phyloP scores from a whole-genome alignment of 495 filamentous ascomycete genomes.

The Bryoglossum gracile region DNA sequence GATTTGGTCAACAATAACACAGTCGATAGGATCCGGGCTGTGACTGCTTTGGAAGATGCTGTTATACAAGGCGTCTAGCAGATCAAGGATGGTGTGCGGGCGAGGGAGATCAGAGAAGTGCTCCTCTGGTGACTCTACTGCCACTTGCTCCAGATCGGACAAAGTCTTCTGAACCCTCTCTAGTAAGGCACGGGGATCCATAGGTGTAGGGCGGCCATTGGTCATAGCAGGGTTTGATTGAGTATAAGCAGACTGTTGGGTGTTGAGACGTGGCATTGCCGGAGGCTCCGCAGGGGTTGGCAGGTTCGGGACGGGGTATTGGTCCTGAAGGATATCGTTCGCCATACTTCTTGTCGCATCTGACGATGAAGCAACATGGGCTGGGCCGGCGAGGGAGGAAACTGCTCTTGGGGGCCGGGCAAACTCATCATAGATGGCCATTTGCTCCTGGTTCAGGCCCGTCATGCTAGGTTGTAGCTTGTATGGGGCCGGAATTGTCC shows the following conservation, averaged over 20 bases:
- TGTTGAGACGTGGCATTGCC: slow-evolving; percentile 58
- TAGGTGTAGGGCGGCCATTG: slow-evolving; percentile 18
- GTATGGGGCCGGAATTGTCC: slow-evolving; percentile 84
- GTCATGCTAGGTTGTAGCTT: slow-evolving; percentile 56
- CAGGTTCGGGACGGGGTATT: slow-evolving; percentile 67
- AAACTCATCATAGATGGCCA: slow-evolving; percentile 95
- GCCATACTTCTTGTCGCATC: slow-evolving; percentile 46
- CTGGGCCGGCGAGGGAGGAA: slow-evolving; percentile 31
- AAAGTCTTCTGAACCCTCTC: slow-evolving; percentile 64
- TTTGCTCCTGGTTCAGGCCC: slow-evolving; percentile 84
- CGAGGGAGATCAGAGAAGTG: slow-evolving; percentile 62
- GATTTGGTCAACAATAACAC: slow-evolving; percentile 61
- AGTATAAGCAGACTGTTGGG: slow-evolving; percentile 55
- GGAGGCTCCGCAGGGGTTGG: slow-evolving; percentile 77
- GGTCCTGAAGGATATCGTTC: slow-evolving; percentile 75
- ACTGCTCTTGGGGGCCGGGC: slow-evolving; percentile 63
- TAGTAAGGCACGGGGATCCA: slow-evolving; percentile 53
- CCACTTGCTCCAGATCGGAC: slow-evolving; percentile 58
- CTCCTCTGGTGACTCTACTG: slow-evolving; percentile 59
- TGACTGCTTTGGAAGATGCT: slow-evolving; percentile 48
- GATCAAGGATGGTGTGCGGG: slow-evolving; percentile 55
- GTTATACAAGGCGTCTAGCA: slow-evolving; percentile 48
- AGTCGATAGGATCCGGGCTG: slow-evolving; percentile 58
- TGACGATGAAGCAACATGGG: slow-evolving; percentile 41
- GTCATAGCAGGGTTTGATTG: slow-evolving; percentile 27